These are phyloP conservation scores for Arachnopeziza araneosa DNA, from an alignment of 2,329 filamentous ascomycete genomes.

Conservation along the genomic window DNA sequence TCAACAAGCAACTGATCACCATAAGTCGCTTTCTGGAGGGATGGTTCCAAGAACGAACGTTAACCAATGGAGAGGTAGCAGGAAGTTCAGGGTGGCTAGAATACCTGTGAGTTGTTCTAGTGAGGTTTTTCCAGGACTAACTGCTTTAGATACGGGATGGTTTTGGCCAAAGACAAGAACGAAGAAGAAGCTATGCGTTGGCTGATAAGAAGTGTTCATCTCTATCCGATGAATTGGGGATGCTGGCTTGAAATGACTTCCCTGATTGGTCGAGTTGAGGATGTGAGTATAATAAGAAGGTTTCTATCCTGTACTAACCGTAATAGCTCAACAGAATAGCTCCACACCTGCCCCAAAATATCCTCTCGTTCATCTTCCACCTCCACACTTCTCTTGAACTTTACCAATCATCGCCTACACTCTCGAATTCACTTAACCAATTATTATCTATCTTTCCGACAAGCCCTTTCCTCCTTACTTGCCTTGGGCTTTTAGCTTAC, in stretches of 20 bases:
- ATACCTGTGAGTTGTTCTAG: slow-evolving; percentile 50
- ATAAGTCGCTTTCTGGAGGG: slow-evolving; percentile 71
- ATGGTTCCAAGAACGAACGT: slow-evolving; percentile 67
- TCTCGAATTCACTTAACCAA: slow-evolving; percentile 70
- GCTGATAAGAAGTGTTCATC: slow-evolving; percentile 80
- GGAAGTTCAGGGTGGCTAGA: slow-evolving; percentile 89
- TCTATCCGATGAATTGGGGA: slow-evolving; percentile 94
- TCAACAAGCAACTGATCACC: slow-evolving; percentile 77
- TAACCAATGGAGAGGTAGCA: slow-evolving; percentile 50
- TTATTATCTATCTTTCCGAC: slow-evolving; percentile 79
- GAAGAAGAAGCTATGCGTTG: slow-evolving; percentile 79
- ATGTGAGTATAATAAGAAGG: slow-evolving; percentile 50
- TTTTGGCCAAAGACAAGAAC: slow-evolving; percentile 86
- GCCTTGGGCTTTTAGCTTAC: slow-evolving; percentile 81
- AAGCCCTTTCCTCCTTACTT: slow-evolving; percentile 85
- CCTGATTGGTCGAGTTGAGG: slow-evolving; percentile 72
- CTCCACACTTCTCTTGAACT: slow-evolving; percentile 87
- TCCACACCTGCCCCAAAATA: slow-evolving; percentile 74
- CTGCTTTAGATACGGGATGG: slow-evolving; percentile 66
- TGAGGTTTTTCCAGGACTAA: slow-evolving; percentile 9
- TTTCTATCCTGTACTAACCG: background rate
- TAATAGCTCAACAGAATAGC: slow-evolving; percentile 64
- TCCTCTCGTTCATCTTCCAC: slow-evolving; percentile 92
- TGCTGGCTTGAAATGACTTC: slow-evolving; percentile 91
- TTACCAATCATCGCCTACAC: slow-evolving; percentile 73